These are phyloP conservation scores for Aegilops umbellulata DNA, from an alignment of 176 grass and related monocot genomes.

Conservation along the genomic window DNA sequence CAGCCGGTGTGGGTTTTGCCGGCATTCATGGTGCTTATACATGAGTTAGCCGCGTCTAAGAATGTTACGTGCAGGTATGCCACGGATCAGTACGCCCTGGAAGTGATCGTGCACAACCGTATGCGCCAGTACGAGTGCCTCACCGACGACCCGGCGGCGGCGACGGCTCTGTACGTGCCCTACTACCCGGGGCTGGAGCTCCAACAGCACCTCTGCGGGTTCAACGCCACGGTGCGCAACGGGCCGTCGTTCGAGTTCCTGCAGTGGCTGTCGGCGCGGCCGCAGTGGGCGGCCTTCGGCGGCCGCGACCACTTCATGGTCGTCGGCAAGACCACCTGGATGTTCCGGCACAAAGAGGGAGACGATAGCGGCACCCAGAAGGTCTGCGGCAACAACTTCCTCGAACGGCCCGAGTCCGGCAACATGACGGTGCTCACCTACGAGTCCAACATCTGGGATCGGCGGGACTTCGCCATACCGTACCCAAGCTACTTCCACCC, in stretches of 20 bases:
- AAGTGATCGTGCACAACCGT: conserved; percentile 70
- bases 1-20: not conserved
- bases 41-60: not conserved
- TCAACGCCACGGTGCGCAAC: conserved; percentile 44
- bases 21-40: not conserved
- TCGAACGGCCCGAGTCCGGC: conserved; percentile 31
- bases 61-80: conserved; percentile 42
- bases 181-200: conserved; percentile 69
- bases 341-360: conserved; percentile 40
- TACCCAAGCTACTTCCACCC: conserved; percentile 84
- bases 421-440: conserved; percentile 59
- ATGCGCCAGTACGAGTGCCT: conserved; percentile 70
- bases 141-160: conserved; percentile 37
- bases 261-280: conserved; percentile 51
- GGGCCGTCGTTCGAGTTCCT: conserved; percentile 31
- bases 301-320: conserved; percentile 70
- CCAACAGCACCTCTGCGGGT: conserved; percentile 47
- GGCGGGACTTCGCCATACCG: conserved; percentile 52
- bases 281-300: conserved; percentile 36
- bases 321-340: conserved; percentile 51
- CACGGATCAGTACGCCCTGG: conserved; percentile 66
- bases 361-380: not conserved
- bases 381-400: conserved; percentile 59
- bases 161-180: conserved; percentile 57
- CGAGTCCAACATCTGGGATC: conserved; percentile 45